These are phyloP conservation scores for Austroboletus niveus DNA, from an alignment of 1,284 basidiomycete genomes.

Conservation along the genomic window DNA sequence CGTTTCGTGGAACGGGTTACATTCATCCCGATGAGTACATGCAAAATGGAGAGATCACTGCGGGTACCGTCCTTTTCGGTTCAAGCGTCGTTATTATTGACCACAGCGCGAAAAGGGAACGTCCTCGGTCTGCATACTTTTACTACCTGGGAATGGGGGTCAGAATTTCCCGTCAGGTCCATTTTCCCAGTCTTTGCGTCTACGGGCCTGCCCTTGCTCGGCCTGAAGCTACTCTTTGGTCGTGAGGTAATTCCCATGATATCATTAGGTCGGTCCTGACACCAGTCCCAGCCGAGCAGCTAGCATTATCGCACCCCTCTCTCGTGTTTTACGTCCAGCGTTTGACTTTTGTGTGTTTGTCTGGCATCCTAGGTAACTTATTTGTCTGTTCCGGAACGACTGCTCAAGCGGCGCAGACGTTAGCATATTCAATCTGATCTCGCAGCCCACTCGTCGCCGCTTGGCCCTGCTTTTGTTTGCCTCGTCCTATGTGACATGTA, in stretches of 20 bases:
- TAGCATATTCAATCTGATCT: constrained; percentile 27
- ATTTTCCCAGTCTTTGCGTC: constrained; percentile 35
- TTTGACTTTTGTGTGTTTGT: constrained; percentile 31
- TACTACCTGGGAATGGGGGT: constrained; percentile 40
- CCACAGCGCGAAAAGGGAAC: constrained; percentile 22
- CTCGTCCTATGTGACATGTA: constrained; percentile 38
- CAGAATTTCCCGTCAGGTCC: constrained; percentile 36
- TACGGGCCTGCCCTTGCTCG: constrained; percentile 34
- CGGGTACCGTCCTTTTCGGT: constrained; percentile 29
- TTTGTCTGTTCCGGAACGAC: not conserved
- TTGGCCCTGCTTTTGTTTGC: constrained; percentile 35
- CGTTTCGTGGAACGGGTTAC: constrained; percentile 37
- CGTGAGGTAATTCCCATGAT: constrained; percentile 22
- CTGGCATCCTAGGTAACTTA: constrained; percentile 35
- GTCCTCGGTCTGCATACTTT: constrained; percentile 29
- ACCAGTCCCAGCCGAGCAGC: constrained; percentile 9
- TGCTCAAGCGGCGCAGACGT: constrained; percentile 29
- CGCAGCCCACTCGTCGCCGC: constrained; percentile 18
- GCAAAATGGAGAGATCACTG: constrained; percentile 41
- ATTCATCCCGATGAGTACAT: constrained; percentile 45
- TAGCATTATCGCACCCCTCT: constrained; percentile 15
- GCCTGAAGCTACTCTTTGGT: constrained; percentile 17
- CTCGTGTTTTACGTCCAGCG: constrained; percentile 34
- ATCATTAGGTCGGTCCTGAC: constrained; percentile 10
- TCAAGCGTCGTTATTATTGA: constrained; percentile 7